A percentile compares a stretch with the other conserved stretches of the same genome.
Conservation (phyloP, 306 rosid species). For the Dalbergia oliveri region DNA sequence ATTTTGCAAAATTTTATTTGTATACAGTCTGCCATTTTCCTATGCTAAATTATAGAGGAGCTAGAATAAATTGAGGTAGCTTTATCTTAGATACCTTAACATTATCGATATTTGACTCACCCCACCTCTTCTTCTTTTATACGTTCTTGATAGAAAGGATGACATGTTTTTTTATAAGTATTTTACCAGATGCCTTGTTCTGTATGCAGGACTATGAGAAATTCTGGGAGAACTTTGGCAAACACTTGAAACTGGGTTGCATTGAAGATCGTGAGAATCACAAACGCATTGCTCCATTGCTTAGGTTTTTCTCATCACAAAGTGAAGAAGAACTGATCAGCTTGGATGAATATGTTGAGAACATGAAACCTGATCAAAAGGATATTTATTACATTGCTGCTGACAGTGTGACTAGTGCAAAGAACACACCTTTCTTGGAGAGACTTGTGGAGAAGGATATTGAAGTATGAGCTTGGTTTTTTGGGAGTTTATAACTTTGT, state of each 20-base stretch:
- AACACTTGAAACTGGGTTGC: conserved; percentile 92
- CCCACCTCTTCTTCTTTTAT: not conserved
- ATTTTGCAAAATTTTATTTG: conserved; percentile 29
- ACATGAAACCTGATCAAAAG: conserved; percentile 97
- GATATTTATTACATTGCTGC: conserved; percentile 91
- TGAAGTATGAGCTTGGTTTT: conserved; percentile 63
- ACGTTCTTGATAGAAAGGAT: conserved; percentile 12
- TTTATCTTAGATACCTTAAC: not conserved
- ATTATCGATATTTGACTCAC: not conserved
- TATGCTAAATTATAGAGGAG: not conserved
- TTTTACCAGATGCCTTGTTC: conserved; percentile 25
- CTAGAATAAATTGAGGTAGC: conserved; percentile 2
- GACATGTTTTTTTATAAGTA: conserved; percentile 23
- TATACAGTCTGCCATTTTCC: not conserved
- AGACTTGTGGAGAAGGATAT: conserved; percentile 78
- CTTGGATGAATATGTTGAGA: conserved; percentile 95
- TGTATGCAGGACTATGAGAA: conserved; percentile 86
- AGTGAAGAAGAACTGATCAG: conserved; percentile 85
- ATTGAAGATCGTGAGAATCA: conserved; percentile 98
- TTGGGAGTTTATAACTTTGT: not conserved
- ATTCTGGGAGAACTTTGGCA: conserved; percentile 97
- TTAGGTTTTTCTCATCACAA: conserved; percentile 92
- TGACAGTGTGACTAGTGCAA: conserved; percentile 94
- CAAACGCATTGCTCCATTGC: conserved; percentile 95
- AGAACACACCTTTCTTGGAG: conserved; percentile 95